Evolutionary conservation across 805 yeast genomes (phyloP).

Genomic region (Saturnispora galanensis): DNA sequence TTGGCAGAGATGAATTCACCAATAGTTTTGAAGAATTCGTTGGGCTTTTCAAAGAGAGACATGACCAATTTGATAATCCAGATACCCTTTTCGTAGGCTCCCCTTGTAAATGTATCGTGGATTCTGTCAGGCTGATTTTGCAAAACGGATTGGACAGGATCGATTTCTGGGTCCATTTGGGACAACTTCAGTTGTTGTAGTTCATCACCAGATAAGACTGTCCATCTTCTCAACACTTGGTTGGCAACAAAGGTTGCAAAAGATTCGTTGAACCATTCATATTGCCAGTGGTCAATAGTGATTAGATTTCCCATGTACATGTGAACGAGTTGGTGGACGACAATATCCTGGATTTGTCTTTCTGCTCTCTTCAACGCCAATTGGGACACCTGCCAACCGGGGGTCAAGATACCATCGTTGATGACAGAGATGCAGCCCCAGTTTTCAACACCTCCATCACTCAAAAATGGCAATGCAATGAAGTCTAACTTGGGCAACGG

Average conservation of each 20-base stretch:
- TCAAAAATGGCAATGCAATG: conserved; percentile 57
- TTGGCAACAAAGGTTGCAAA: conserved; percentile 67
- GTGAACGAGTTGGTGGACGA: conserved; percentile 68
- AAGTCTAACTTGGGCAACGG: conserved; percentile 62
- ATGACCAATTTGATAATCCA: conserved; percentile 44
- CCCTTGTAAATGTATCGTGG: conserved; percentile 38
- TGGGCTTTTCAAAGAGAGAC: conserved; percentile 30
- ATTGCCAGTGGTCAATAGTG: conserved; percentile 57
- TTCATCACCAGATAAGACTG: conserved; percentile 22
- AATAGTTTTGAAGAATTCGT: conserved; percentile 25
- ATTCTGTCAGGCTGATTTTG: conserved; percentile 30
- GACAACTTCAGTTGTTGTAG: conserved; percentile 24
- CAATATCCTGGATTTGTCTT: conserved; percentile 37
- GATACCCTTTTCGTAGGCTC: conserved; percentile 53
- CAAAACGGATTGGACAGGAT: conserved; percentile 28
- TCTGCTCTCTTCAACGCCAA: conserved; percentile 13
- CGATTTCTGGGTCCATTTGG: conserved; percentile 26
- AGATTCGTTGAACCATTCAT: conserved; percentile 67
- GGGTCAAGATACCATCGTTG: conserved; percentile 37
- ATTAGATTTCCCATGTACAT: conserved; percentile 72
- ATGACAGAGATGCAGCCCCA: conserved; percentile 60
- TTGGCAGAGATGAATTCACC: conserved; percentile 29
- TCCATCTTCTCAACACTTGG: conserved; percentile 30
- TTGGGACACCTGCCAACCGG: conserved; percentile 22
- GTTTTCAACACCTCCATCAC: conserved; percentile 77